These are phyloP conservation scores for Cytospora piceae DNA, from an alignment of 2,329 filamentous ascomycete species.

Conservation along the genomic window DNA sequence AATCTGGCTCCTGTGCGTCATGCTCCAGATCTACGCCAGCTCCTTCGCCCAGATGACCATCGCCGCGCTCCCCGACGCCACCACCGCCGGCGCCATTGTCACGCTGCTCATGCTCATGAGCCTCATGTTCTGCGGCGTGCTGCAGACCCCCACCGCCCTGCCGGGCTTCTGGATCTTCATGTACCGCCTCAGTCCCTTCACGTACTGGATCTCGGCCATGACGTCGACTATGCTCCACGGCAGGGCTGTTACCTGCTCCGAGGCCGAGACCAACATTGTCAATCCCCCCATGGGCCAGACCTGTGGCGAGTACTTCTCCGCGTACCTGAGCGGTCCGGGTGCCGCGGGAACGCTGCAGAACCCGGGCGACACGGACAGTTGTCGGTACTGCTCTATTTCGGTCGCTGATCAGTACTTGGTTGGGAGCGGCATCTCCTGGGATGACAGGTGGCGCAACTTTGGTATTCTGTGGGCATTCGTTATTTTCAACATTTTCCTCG, in stretches of 20 bases:
- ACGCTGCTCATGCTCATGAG: conserved; percentile 63
- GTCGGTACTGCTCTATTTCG: conserved; percentile 68
- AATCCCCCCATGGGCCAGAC: conserved; percentile 64
- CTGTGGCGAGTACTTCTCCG: conserved; percentile 65
- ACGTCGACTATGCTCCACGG: conserved; percentile 66
- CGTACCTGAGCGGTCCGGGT: conserved; percentile 51
- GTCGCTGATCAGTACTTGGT: conserved; percentile 65
- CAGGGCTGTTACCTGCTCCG: conserved; percentile 55
- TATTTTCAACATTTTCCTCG: conserved; percentile 62
- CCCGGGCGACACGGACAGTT: conserved; percentile 56
- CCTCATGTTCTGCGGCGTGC: conserved; percentile 66
- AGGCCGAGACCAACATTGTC: conserved; percentile 65
- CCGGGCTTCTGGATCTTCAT: conserved; percentile 80
- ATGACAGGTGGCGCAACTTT: conserved; percentile 69
- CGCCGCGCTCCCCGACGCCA: conserved; percentile 68
- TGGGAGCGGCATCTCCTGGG: conserved; percentile 51
- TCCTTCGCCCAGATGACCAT: conserved; percentile 77
- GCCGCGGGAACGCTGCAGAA: conserved; percentile 65
- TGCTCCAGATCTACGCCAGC: conserved; percentile 72
- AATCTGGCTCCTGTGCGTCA: conserved; percentile 66
- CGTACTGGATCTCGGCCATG: conserved; percentile 71
- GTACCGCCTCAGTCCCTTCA: conserved; percentile 70
- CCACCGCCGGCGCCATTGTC: conserved; percentile 68
- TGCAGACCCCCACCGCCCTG: conserved; percentile 60
- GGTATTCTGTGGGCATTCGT: conserved; percentile 72